Evolutionary conservation across 257 asterid genomes (phyloP), one percentile per base, ranked within the genome.

Genomic region (Forsythia suspensa): DNA sequence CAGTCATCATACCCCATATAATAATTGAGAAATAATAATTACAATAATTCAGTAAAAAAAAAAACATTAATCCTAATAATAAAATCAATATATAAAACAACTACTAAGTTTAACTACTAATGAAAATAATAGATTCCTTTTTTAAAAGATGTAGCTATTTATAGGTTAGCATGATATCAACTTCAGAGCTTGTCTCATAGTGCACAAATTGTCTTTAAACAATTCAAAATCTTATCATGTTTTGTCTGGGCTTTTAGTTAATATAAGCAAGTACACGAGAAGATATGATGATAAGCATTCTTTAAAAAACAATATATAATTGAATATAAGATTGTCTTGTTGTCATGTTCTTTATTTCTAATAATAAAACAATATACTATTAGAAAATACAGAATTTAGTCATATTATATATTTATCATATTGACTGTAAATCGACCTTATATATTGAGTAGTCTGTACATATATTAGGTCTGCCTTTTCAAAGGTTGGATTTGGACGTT

Each of bases 201-300:
- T 82, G 85, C 86, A 79, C 89, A 82, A 84, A 73, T 88, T 90
- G 90, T 75, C 87, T 82, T 71, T 88, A 86, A 91, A 90, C 76
- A 88, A 89, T 88, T 84, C 81, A 84, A 89, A 82, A 90, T 83
- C 93, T 89, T 89, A 88, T 91, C 96, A 84, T 94, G 92, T 89
- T 83, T 87, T 90, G 93, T 91, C 92, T 88, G 89, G 83, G 66
- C 90, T 70, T 82, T 86, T 82, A 79, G 38, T 87, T 77, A 83
- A 79, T 76, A 71, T 80, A 84, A 85, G 65, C 83, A 83, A 90
- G 92, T 89, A 86, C 92, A 82, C 61, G 76, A 76, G 85, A 69
- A 82, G 90, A 86, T 88, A 85, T 77, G 87, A 86, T 90, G 86
- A 85, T 79, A 89, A 74, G 73, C 74, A 83, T 86, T 87, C 88